phyloP scores from a whole-genome alignment of 495 filamentous ascomycete species.

The Parathielavia hyrcaniae region DNA sequence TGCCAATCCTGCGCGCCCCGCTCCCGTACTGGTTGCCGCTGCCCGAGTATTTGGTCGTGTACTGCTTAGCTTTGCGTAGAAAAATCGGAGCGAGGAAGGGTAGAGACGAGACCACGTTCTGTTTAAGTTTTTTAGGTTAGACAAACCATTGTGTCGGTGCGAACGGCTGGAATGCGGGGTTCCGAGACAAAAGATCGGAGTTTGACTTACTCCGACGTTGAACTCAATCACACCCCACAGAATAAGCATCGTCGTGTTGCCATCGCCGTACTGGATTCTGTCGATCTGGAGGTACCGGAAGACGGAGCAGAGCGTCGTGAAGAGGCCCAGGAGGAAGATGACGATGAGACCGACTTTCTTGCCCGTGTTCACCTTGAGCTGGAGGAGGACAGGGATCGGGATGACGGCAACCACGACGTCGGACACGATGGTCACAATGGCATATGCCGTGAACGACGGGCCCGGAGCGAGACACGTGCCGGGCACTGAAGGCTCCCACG shows the following conservation, averaged over 20 bases:
- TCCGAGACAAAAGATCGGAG: constrained; percentile 3
- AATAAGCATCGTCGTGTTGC: constrained; percentile 54
- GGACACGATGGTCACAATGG: constrained; percentile 48
- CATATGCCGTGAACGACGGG: constrained; percentile 49
- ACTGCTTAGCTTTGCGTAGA: constrained; percentile 33
- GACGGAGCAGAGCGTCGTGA: constrained; percentile 54
- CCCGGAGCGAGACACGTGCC: constrained; percentile 49
- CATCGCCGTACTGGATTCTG: constrained; percentile 45
- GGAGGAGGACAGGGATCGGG: constrained; percentile 48
- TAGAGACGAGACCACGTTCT: constrained; percentile 46
- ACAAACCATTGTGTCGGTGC: neutral
- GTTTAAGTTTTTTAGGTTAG: neutral
- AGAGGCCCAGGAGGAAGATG: constrained; percentile 52
- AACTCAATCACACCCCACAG: constrained; percentile 55
- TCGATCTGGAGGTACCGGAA: constrained; percentile 51
- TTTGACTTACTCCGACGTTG: constrained; percentile 42
- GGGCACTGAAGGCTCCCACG: constrained; percentile 38
- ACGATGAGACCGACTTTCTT: constrained; percentile 50
- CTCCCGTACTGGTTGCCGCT: constrained; percentile 15
- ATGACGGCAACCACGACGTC: constrained; percentile 50
- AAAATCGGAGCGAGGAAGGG: constrained; percentile 45
- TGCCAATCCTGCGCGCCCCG: constrained; percentile 32
- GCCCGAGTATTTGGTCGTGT: constrained; percentile 27
- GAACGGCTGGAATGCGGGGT: neutral
- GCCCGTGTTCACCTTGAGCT: constrained; percentile 44